Evolutionary conservation across 257 asterid genomes (phyloP).

Genomic region (Solanum lignicaule): DNA sequence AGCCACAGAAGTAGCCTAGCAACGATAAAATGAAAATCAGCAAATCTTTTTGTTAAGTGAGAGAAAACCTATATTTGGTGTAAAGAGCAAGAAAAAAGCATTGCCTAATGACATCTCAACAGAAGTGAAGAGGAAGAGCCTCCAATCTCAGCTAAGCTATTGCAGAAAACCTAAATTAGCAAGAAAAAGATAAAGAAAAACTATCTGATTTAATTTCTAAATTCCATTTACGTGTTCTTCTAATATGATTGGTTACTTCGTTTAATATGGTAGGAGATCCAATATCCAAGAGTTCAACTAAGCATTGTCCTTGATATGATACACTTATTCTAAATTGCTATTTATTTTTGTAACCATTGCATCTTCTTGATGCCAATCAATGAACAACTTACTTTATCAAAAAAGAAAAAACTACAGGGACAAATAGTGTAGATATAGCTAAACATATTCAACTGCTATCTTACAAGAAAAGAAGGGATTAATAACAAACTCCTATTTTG

Average conservation of each 20-base stretch:
- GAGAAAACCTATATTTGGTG: background rate
- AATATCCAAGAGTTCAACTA: background rate
- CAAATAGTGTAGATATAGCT: background rate
- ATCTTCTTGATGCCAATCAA: background rate
- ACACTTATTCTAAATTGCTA: background rate
- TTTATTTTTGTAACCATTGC: background rate
- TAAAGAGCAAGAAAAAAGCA: background rate
- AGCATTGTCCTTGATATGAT: background rate
- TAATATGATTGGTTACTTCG: background rate
- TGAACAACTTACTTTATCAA: background rate
- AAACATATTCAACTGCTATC: background rate
- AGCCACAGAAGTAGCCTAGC: slow-evolving; percentile 89
- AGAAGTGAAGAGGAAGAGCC: background rate
- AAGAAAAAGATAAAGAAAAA: background rate
- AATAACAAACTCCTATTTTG: background rate
- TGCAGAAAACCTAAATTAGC: background rate
- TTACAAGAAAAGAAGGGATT: background rate
- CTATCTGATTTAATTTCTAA: background rate
- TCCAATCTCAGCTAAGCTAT: background rate
- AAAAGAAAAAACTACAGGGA: background rate
- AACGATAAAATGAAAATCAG: background rate
- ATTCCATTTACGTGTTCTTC: background rate
- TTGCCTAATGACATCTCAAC: background rate
- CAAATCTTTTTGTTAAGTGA: background rate
- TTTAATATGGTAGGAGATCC: background rate